These are phyloP conservation scores for Tolypocladium ophioglossoides DNA, from an alignment of 2,329 filamentous ascomycete species.

Conservation along the genomic window DNA sequence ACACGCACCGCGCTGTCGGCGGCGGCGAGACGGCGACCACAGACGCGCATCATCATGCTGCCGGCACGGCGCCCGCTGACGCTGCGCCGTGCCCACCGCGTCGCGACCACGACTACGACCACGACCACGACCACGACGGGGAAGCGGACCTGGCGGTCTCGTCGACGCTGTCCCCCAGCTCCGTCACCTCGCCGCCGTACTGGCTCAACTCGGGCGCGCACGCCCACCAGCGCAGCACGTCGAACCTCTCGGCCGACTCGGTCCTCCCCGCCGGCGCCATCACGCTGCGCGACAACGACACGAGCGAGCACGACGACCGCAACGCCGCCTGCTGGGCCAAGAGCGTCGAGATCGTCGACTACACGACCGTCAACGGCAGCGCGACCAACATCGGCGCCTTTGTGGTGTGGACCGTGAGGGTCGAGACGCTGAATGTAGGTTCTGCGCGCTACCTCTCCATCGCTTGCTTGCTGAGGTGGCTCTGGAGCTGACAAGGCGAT, in stretches of 20 bases:
- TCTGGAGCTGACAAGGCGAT: not conserved
- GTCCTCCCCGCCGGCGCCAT: conserved; percentile 43
- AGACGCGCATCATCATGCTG: not conserved
- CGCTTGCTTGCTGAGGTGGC: not conserved
- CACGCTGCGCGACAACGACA: conserved; percentile 52
- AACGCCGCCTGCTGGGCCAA: conserved; percentile 54
- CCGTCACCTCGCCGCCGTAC: conserved; percentile 32
- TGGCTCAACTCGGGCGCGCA: conserved; percentile 24
- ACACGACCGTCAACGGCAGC: conserved; percentile 46
- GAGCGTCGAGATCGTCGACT: conserved; percentile 48
- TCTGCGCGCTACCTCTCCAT: not conserved
- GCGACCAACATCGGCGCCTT: conserved; percentile 67
- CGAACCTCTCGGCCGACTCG: conserved; percentile 38
- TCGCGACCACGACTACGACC: conserved; percentile 6
- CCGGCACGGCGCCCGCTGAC: not conserved
- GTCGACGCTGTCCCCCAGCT: conserved; percentile 14
- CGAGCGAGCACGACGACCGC: conserved; percentile 35
- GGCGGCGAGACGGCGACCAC: not conserved
- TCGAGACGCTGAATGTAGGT: conserved; percentile 74
- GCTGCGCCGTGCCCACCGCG: not conserved
- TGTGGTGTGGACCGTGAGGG: conserved; percentile 85
- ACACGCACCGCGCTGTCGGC: conserved; percentile 11
- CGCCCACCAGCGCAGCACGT: conserved; percentile 25
- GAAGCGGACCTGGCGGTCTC: conserved; percentile 2
- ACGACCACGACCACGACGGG: not conserved